Evolutionary conservation across 1,139 yeast species (phyloP), one percentile per base, ranked within the genome.

Genomic region (Hanseniaspora uvarum): DNA sequence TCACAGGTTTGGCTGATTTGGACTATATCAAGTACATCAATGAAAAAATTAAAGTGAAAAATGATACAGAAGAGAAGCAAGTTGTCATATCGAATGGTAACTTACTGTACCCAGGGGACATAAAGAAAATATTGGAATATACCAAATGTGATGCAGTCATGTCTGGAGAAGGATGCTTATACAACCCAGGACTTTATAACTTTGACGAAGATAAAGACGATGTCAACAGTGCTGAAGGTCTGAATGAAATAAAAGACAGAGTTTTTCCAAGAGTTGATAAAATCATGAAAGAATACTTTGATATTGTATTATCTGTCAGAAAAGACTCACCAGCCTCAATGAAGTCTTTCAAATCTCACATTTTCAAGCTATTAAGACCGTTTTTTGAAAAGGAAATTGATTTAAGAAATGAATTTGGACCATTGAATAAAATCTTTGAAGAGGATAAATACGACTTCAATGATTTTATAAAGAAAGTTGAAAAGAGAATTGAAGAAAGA

Each of bases 1-100:
- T 79, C 57, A 89, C 98, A 0, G 98, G 98, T 0, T 70, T 94
- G 52, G 98, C 98, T 1, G 89, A 92, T 70, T 92, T 98, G 97
- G 76, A 80, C 30, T 75, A 83, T 31, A 76, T 94, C 58, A 77
- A 74, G 60, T 86, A 80, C 64, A 67, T 94, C 41, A 73, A 94
- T 52, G 94, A 88, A 39, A 83, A 86, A 59, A 38, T 53, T 3
- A 72, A 92, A 52, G 95, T 96, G 0, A 63, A 70, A 38, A 94
- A 82, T 53, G 38, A 37, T 10, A 33, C 30, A 2, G 38, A 16
- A 7, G 55, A 46, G 26, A 18, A 53, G 18, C 56, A 54, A 34
- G 96, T 92, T 0, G 83, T 92, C 63, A 86, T 92, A 64, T 86
- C 96, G 37, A 94, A 94, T 67, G 98, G 98, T 3, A 92, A 92